Conservation (phyloP, 768 basidiomycete species). For the Gelatoporia subvermispora region DNA sequence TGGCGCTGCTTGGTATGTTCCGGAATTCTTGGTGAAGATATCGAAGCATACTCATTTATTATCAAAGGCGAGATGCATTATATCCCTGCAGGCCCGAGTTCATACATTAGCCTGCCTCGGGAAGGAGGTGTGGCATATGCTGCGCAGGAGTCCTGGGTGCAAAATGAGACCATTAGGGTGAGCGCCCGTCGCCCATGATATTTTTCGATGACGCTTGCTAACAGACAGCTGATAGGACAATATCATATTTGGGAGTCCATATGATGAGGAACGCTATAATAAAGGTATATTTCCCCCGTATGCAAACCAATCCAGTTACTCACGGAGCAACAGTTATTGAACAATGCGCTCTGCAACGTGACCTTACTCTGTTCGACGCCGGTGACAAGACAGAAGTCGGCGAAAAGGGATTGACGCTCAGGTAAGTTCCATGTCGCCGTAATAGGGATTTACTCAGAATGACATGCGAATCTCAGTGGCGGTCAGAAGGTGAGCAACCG, state of each 20-base stretch:
- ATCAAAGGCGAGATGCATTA: constrained; percentile 50
- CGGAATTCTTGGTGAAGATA: not conserved
- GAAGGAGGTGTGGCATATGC: constrained; percentile 42
- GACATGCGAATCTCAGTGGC: too few species aligned
- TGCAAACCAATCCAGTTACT: not conserved
- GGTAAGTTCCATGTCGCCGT: too few species aligned
- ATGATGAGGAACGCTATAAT: too few species aligned
- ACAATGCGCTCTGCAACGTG: constrained; percentile 36
- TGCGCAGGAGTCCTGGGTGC: constrained; percentile 48
- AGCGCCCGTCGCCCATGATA: not conserved
- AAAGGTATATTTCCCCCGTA: not conserved
- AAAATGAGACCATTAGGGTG: too few species aligned
- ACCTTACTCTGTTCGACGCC: too few species aligned
- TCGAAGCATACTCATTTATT: not conserved
- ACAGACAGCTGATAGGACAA: not conserved
- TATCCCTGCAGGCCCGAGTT: constrained; percentile 25
- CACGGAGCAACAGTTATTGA: constrained; percentile 22
- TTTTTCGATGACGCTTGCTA: not conserved
- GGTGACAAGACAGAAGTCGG: too few species aligned
- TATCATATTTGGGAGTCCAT: too few species aligned
- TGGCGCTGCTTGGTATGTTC: constrained; percentile 49
- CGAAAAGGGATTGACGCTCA: too few species aligned
- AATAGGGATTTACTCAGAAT: too few species aligned
- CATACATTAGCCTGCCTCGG: constrained; percentile 39
- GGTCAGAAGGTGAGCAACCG: constrained; percentile 42